phyloP scores from a whole-genome alignment of 371 early-diverging fungal genomes.

The Amoeboradix gromovi region DNA sequence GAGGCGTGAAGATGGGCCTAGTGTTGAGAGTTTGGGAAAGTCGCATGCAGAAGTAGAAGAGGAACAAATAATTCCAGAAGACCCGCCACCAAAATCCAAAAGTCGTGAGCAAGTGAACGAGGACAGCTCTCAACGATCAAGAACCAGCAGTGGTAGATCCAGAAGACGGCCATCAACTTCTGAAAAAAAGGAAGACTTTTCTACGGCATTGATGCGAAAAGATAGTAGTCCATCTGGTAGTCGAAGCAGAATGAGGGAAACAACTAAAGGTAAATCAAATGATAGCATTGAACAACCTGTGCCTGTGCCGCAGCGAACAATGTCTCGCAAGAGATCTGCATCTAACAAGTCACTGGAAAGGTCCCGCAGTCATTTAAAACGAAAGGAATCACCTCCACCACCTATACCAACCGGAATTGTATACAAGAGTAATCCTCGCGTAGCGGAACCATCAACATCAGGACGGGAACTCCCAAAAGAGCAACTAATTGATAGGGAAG shows the following conservation, averaged over 20 bases:
- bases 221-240: neutral
- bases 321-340: neutral
- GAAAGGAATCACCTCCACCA: neutral
- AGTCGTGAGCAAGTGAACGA: neutral
- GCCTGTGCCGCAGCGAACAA: neutral
- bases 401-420: neutral
- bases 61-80: neutral
- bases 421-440: neutral
- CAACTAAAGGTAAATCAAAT: neutral
- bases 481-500: neutral
- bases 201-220: neutral
- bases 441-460: neutral
- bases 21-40: neutral
- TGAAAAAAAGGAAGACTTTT: neutral
- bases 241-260: neutral
- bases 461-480: neutral
- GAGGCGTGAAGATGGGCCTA: neutral
- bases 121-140: neutral
- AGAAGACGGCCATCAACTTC: neutral
- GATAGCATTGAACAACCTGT: neutral
- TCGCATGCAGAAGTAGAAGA: neutral
- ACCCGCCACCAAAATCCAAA: neutral
- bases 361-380: neutral
- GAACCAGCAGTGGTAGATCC: neutral
- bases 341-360: neutral